Percentiles rank a stretch among this genome's conserved stretches.
Evolutionary conservation across 768 basidiomycete genomes (phyloP).

Genomic region (Candolleomyces efflorescens): DNA sequence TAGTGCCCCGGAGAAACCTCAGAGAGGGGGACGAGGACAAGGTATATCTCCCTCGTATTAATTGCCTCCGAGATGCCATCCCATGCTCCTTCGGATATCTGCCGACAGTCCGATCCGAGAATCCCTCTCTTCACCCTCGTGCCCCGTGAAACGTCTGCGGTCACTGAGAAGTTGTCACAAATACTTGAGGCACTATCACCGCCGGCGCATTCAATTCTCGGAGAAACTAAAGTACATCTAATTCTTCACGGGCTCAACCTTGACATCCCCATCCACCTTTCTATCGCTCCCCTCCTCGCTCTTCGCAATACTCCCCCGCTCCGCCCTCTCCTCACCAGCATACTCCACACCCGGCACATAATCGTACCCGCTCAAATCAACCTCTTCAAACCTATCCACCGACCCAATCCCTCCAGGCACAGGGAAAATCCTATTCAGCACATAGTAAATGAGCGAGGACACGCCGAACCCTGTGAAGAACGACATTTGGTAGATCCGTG

Average conservation of each 20-base stretch:
- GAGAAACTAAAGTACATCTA: no score
- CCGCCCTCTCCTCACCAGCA: slow-evolving; percentile 1
- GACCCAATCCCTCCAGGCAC: slow-evolving; percentile 37
- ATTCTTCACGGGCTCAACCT: not conserved
- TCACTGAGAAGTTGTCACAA: no score
- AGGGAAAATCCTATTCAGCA: slow-evolving; percentile 58
- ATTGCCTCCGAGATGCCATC: no score
- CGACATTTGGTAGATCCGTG: slow-evolving; percentile 69
- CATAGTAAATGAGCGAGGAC: slow-evolving; percentile 59
- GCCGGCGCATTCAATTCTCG: no score
- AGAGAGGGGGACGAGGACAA: not conserved
- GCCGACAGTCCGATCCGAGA: no score
- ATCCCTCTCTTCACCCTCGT: no score
- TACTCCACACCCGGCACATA: not conserved
- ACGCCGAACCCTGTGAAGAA: slow-evolving; percentile 84
- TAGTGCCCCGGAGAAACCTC: not conserved
- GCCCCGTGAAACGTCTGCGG: no score
- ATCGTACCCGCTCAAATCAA: slow-evolving; percentile 42
- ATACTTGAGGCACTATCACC: no score
- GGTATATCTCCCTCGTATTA: no score
- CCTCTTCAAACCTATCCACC: slow-evolving; percentile 41
- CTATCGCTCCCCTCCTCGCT: not conserved
- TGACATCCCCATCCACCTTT: not conserved
- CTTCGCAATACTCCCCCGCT: slow-evolving; percentile 11
- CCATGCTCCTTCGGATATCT: no score